phyloP scores from a whole-genome alignment of 2,329 filamentous ascomycete species.

The Cordyceps sp. region DNA sequence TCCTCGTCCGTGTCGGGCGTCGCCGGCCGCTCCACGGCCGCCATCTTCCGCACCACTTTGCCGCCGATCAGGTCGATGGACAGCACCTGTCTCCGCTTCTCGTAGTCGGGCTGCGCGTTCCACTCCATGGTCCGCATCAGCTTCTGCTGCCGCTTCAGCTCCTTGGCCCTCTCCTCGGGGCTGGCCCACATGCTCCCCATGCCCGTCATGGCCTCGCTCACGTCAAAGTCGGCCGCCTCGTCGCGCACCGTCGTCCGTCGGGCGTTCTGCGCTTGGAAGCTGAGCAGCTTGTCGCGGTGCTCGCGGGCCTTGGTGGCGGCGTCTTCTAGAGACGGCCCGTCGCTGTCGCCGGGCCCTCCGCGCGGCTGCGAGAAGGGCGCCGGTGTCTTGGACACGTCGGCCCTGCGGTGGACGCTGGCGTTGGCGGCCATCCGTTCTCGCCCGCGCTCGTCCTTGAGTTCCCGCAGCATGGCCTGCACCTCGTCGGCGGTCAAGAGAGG shows the following conservation, averaged over 20 bases:
- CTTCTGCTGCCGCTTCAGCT: conserved; percentile 75
- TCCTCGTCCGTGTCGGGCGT: conserved; percentile 31
- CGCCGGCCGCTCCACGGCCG: conserved; percentile 39
- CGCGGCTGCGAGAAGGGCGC: conserved; percentile 40
- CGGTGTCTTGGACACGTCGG: conserved; percentile 46
- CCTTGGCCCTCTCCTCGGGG: conserved; percentile 64
- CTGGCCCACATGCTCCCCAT: conserved; percentile 58
- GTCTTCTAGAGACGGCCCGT: conserved; percentile 25
- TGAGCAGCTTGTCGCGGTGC: conserved; percentile 66
- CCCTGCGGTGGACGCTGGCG: conserved; percentile 48
- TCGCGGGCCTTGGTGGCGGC: conserved; percentile 54
- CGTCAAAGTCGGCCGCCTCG: conserved; percentile 54
- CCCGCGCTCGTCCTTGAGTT: conserved; percentile 72
- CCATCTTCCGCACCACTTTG: conserved; percentile 60
- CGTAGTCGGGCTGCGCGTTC: conserved; percentile 70
- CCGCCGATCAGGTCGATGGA: conserved; percentile 69
- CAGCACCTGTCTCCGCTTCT: conserved; percentile 71
- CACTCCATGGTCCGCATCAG: conserved; percentile 74
- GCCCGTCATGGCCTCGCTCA: conserved; percentile 25
- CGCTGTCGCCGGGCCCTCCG: conserved; percentile 9
- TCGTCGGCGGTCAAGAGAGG: conserved; percentile 58
- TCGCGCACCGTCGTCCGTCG: conserved; percentile 71
- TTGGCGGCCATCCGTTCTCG: conserved; percentile 74
- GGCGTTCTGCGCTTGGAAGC: conserved; percentile 75
- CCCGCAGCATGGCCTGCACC: conserved; percentile 69